These are phyloP conservation scores for Neltuma alba DNA, from an alignment of 306 rosid genomes.

Conservation along the genomic window DNA sequence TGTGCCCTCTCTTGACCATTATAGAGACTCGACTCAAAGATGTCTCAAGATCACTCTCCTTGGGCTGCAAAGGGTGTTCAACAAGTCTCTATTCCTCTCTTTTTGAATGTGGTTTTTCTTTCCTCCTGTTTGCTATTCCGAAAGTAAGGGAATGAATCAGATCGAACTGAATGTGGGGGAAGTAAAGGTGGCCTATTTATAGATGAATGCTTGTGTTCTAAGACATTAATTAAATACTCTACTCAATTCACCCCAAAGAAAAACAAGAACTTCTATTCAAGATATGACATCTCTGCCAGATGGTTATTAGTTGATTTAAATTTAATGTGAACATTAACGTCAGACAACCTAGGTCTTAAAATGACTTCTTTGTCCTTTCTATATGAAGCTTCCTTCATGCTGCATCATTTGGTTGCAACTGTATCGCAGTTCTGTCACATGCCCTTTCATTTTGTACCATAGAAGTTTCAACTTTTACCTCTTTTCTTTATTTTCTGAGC, in stretches of 20 bases:
- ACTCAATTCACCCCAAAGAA: background rate
- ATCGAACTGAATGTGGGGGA: slow-evolving; percentile 38
- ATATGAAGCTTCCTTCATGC: slow-evolving; percentile 32
- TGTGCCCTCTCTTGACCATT: slow-evolving; percentile 81
- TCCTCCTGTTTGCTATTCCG: slow-evolving; percentile 4
- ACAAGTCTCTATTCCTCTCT: slow-evolving; percentile 25
- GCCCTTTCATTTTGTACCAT: background rate
- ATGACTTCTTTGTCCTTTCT: slow-evolving; percentile 39
- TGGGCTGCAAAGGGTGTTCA: slow-evolving; percentile 25
- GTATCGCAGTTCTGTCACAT: background rate
- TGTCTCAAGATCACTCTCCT: slow-evolving; percentile 10
- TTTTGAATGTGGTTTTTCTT: slow-evolving; percentile 7
- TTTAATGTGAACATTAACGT: slow-evolving; percentile 7
- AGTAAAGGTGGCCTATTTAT: slow-evolving; percentile 51
- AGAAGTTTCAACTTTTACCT: background rate
- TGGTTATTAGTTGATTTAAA: slow-evolving; percentile 38
- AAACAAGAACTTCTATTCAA: slow-evolving; percentile 32
- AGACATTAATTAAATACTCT: slow-evolving; percentile 11
- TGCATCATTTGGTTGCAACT: background rate
- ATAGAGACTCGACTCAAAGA: background rate
- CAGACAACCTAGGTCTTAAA: background rate
- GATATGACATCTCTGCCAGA: slow-evolving; percentile 60
- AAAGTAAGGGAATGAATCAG: slow-evolving; percentile 38
- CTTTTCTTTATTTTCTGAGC: no score
- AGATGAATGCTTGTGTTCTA: slow-evolving; percentile 46